A percentile compares a stretch with the other conserved stretches of the same genome.
Conservation (phyloP, 768 basidiomycete genomes). For the Pluteus cervinus region DNA sequence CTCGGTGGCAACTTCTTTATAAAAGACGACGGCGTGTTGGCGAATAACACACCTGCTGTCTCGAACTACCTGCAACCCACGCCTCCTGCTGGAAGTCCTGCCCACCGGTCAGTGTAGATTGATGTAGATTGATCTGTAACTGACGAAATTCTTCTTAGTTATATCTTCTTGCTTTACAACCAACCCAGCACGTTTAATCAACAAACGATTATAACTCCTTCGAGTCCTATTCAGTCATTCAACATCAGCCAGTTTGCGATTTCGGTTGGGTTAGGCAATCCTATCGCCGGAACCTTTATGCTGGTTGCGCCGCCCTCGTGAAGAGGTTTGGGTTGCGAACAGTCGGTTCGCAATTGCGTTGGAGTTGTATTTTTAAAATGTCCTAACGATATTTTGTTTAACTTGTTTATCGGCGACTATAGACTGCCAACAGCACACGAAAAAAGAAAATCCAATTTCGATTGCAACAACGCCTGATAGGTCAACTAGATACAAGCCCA, state of each 20-base stretch:
- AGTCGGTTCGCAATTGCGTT: slow-evolving; percentile 16
- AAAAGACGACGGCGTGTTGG: slow-evolving; percentile 11
- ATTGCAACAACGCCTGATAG: too few relatives aligned
- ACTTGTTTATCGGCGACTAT: background rate
- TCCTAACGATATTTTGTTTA: background rate
- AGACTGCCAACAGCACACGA: too few relatives aligned
- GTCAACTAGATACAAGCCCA: too few relatives aligned
- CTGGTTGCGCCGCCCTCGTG: slow-evolving; percentile 25
- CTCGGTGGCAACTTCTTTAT: slow-evolving; percentile 35
- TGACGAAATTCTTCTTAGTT: slow-evolving; percentile 21
- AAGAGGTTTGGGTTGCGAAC: background rate
- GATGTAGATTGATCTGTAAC: slow-evolving; percentile 1
- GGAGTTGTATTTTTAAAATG: slow-evolving; percentile 12
- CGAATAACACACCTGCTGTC: slow-evolving; percentile 35
- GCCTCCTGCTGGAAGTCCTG: slow-evolving; percentile 36
- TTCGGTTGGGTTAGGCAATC: slow-evolving; percentile 34
- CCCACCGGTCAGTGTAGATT: slow-evolving; percentile 31
- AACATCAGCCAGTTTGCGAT: slow-evolving; percentile 38
- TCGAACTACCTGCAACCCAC: slow-evolving; percentile 33
- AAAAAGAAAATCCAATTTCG: too few relatives aligned
- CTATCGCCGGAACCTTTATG: slow-evolving; percentile 46
- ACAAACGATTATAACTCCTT: slow-evolving; percentile 32
- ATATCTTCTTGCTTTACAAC: slow-evolving; percentile 40
- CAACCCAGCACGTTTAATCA: slow-evolving; percentile 34
- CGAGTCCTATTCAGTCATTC: slow-evolving; percentile 28